Evolutionary conservation across 1,284 basidiomycete species (phyloP).

Genomic region (Tremellales sp.): DNA sequence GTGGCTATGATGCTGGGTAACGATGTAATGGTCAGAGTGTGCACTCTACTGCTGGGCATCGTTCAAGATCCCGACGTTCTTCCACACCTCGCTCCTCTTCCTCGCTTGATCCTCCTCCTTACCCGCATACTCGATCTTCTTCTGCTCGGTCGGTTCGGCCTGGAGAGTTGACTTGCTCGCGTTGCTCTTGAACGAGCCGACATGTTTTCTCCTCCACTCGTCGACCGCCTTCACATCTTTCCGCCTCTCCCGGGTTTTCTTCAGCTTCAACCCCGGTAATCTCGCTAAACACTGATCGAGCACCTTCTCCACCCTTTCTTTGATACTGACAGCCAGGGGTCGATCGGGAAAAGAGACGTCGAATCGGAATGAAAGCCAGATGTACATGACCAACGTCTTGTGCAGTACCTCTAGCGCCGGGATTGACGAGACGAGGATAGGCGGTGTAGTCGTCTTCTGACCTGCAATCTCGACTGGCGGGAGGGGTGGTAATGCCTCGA

Average conservation of each 20-base stretch:
- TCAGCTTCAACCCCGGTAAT: conserved; percentile 37
- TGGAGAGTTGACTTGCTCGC: too few species aligned
- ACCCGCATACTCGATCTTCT: conserved; percentile 1
- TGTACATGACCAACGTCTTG: conserved; percentile 73
- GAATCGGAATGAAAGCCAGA: conserved; percentile 81
- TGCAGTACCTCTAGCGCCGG: conserved; percentile 73
- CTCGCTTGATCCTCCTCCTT: neutral
- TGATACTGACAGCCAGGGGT: conserved; percentile 56
- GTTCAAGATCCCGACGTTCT: conserved; percentile 8
- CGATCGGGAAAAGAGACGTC: conserved; percentile 66
- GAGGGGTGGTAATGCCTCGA: conserved; percentile 30
- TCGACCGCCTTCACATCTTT: conserved; percentile 10
- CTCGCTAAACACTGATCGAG: conserved; percentile 56
- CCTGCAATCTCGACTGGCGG: conserved; percentile 16
- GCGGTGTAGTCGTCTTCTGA: conserved; percentile 21
- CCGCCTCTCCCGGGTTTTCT: conserved; percentile 17
- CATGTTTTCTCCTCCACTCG: conserved; percentile 16
- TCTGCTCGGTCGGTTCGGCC: conserved; percentile 2
- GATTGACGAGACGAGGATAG: conserved; percentile 33
- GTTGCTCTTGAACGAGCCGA: too few species aligned
- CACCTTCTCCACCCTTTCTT: conserved; percentile 63
- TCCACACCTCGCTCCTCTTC: conserved; percentile 13
- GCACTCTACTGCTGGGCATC: neutral
- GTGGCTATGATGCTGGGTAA: too few species aligned
- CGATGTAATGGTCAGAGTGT: too few species aligned